phyloP scores from a whole-genome alignment of 139 green algal species.

The Chlamydomonas urium region DNA sequence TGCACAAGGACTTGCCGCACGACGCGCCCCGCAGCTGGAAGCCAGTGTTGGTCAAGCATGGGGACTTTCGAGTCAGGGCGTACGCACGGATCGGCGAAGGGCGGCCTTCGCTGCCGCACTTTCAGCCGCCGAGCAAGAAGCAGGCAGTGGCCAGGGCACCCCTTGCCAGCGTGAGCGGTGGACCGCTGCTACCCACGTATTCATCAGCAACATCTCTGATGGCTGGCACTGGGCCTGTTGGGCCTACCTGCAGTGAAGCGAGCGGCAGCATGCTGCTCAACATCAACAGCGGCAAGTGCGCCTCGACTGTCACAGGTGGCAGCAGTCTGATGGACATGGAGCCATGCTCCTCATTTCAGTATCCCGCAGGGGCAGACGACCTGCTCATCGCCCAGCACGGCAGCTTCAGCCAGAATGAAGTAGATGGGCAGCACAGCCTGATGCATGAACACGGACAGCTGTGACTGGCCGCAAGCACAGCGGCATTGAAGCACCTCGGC shows the following conservation, averaged over 20 bases:
- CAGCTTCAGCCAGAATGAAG: too few relatives aligned
- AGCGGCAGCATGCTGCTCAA: background rate
- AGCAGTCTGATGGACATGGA: background rate
- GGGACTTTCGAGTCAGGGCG: conserved; percentile 50
- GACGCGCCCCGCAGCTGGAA: conserved; percentile 29
- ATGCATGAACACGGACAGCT: too few relatives aligned
- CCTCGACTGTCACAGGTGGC: background rate
- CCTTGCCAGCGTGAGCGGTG: background rate
- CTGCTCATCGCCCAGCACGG: too few relatives aligned
- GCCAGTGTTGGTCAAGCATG: conserved; percentile 63
- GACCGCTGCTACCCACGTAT: background rate
- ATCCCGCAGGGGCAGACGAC: too few relatives aligned
- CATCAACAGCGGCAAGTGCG: background rate
- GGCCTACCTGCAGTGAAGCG: background rate
- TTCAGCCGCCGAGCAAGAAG: background rate
- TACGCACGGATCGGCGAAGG: conserved; percentile 55
- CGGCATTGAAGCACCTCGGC: too few relatives aligned
- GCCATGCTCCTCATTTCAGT: background rate
- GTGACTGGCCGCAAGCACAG: too few relatives aligned
- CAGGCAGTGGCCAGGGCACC: background rate
- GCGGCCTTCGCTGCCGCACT: conserved; percentile 3
- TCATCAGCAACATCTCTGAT: background rate
- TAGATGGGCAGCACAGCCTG: too few relatives aligned
- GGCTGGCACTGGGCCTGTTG: background rate
- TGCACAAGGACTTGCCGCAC: conserved; percentile 72